These are phyloP conservation scores for Raphanus hybrid DNA, from an alignment of 441 rosid species.

Conservation along the genomic window DNA sequence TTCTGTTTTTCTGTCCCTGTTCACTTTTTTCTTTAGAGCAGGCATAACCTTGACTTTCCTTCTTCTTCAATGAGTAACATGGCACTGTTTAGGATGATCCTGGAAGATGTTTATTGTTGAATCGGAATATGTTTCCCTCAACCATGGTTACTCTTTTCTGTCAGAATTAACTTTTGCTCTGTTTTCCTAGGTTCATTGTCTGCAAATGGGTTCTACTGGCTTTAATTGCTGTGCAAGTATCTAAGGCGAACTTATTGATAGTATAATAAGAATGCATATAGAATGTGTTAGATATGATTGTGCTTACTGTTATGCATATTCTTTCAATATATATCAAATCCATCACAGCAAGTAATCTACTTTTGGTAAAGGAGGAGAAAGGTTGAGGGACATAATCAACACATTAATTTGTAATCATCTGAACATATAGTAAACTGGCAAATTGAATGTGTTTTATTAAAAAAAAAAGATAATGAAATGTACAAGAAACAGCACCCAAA, in stretches of 20 bases:
- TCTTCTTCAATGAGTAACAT: not conserved
- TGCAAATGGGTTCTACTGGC: constrained; percentile 10
- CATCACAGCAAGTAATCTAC: not conserved
- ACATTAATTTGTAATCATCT: not conserved
- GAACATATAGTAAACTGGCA: too few relatives aligned
- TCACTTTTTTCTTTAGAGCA: constrained; percentile 1
- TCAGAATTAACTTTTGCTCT: too few relatives aligned
- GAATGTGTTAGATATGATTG: not conserved
- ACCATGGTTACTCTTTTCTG: not conserved
- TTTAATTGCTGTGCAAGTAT: constrained; percentile 1
- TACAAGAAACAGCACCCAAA: too few relatives aligned
- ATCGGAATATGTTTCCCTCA: not conserved
- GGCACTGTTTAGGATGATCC: not conserved
- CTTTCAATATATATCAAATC: not conserved
- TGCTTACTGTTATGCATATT: not conserved
- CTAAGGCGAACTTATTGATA: not conserved
- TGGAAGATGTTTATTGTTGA: constrained; percentile 11
- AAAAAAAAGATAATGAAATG: too few relatives aligned
- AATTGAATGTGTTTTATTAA: too few relatives aligned
- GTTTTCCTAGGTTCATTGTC: constrained; percentile 22
- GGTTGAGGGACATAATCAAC: constrained; percentile 1
- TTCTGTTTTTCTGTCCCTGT: constrained; percentile 11
- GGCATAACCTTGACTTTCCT: constrained; percentile 7
- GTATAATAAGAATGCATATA: not conserved
- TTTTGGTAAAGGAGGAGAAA: too few relatives aligned